A percentile compares a stretch with the other conserved stretches of the same genome.
Evolutionary conservation across 169 alveolate species (phyloP).

Genomic region (Neospora caninum): DNA sequence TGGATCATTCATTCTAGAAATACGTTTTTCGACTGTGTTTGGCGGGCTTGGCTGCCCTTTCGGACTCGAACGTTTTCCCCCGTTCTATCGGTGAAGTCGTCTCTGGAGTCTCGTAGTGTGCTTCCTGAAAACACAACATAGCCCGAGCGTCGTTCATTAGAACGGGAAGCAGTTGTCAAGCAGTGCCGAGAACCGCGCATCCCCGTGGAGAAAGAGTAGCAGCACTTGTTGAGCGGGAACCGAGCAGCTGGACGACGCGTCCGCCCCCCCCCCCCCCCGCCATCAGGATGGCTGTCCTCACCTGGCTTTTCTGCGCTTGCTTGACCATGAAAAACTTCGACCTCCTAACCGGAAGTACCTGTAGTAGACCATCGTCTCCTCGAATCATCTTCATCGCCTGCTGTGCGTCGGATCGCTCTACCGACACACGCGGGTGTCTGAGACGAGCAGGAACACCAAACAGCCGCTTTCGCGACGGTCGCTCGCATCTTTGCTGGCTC

Average conservation of each 20-base stretch:
- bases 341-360: slow-evolving; percentile 19
- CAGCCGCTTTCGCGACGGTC: no score
- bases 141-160: no score
- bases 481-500: no score
- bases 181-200: no score
- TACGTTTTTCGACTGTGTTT: slow-evolving; percentile 14
- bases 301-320: slow-evolving; percentile 15
- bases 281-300: not conserved
- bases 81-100: slow-evolving; percentile 4
- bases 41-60: slow-evolving; percentile 11
- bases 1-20: not conserved
- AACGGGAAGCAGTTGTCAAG: no score
- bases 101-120: slow-evolving; percentile 10
- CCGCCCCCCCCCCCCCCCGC: no score
- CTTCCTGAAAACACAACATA: not conserved
- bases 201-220: no score
- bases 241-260: no score
- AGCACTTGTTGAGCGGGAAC: no score
- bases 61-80: not conserved
- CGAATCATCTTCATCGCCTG: slow-evolving; percentile 27
- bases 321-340: slow-evolving; percentile 2
- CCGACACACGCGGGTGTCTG: slow-evolving; percentile 24
- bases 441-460: no score
- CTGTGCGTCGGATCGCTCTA: slow-evolving; percentile 43
- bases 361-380: slow-evolving; percentile 34